Percentiles rank a stretch among this genome's conserved stretches.
phyloP scores from a whole-genome alignment of 805 yeast species.

The Metschnikowia gelsemii region DNA sequence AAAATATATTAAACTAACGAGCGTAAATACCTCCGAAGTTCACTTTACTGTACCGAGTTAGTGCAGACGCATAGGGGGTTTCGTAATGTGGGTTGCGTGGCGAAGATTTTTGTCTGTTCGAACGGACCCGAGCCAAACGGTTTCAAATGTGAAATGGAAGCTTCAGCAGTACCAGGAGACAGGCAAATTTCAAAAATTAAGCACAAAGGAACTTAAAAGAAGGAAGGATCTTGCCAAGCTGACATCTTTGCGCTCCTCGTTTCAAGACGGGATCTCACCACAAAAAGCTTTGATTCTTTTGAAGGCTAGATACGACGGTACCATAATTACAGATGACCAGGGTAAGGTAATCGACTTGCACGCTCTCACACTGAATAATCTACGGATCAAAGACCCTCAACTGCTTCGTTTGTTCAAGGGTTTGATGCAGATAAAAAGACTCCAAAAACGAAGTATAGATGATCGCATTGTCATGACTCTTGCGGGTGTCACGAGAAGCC shows the following conservation, averaged over 20 bases:
- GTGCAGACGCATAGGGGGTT: not conserved
- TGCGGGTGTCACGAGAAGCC: slow-evolving; percentile 58
- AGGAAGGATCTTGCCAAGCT: slow-evolving; percentile 8
- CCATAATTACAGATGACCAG: slow-evolving; percentile 23
- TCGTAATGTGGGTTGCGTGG: slow-evolving; percentile 2
- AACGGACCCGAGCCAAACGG: slow-evolving; percentile 1
- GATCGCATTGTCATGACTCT: slow-evolving; percentile 50
- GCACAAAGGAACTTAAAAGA: slow-evolving; percentile 20
- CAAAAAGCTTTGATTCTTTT: slow-evolving; percentile 30
- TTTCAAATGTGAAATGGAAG: slow-evolving; percentile 19
- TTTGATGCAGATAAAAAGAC: slow-evolving; percentile 26
- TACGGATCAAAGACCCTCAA: slow-evolving; percentile 23
- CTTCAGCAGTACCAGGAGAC: slow-evolving; percentile 30
- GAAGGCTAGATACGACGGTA: slow-evolving; percentile 31
- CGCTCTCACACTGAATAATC: slow-evolving; percentile 24
- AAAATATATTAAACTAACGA: too few relatives aligned
- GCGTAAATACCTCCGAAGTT: too few relatives aligned
- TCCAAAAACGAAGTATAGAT: slow-evolving; percentile 33
- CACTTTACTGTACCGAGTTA: too few relatives aligned
- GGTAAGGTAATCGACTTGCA: slow-evolving; percentile 29
- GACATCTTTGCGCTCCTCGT: slow-evolving; percentile 5
- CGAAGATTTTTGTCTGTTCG: slow-evolving; percentile 2
- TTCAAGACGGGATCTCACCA: slow-evolving; percentile 9
- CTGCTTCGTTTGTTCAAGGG: slow-evolving; percentile 31
- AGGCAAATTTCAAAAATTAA: slow-evolving; percentile 25